Evolutionary conservation across 441 rosid genomes (phyloP).

Genomic region (Bocquillonia castaneifolia): DNA sequence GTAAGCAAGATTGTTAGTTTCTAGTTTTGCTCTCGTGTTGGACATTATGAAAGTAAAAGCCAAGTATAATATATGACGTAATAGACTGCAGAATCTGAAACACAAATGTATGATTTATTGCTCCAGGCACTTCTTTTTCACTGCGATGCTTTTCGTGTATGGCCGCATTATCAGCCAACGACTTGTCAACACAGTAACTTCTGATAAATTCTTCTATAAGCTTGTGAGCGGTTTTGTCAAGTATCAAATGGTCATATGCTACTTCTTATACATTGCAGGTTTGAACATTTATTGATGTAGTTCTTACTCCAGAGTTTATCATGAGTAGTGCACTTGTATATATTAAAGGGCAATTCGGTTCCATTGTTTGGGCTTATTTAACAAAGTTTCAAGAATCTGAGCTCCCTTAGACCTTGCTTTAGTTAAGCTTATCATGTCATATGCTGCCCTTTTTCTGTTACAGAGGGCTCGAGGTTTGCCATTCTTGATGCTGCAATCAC

Average conservation of each 20-base stretch:
- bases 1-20: constrained; percentile 27
- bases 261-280: constrained; percentile 81
- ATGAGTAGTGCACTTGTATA: background rate
- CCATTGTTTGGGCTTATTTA: background rate
- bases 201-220: constrained; percentile 61
- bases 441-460: background rate
- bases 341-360: background rate
- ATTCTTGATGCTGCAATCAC: background rate
- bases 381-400: background rate
- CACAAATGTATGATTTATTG: background rate
- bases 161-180: constrained; percentile 85
- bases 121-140: constrained; percentile 88
- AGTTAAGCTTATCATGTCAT: background rate
- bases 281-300: constrained; percentile 12
- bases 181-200: constrained; percentile 67
- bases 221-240: constrained; percentile 65
- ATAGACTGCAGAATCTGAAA: too few species aligned
- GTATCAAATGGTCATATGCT: constrained; percentile 81
- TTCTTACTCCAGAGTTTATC: constrained; percentile 3
- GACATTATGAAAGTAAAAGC: background rate
- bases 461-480: too few species aligned
- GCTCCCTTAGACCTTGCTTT: background rate
- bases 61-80: too few species aligned
- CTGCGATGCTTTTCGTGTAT: constrained; percentile 83
- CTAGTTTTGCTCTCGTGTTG: background rate